Evolutionary conservation across 1,284 basidiomycete genomes (phyloP).

Genomic region (Coniophora puteana): DNA sequence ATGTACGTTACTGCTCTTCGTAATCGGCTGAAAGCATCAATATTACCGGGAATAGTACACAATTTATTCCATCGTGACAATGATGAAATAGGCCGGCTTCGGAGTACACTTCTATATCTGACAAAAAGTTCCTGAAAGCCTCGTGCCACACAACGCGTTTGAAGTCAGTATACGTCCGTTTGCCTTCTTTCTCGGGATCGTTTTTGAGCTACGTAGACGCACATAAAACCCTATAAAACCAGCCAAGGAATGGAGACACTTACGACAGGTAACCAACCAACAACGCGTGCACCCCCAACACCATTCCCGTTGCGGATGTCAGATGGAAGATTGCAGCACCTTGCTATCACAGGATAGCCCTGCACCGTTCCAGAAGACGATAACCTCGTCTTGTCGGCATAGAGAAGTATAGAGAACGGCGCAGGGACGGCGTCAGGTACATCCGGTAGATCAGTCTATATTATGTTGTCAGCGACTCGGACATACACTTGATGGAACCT

Average conservation of each 20-base stretch:
- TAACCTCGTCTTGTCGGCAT: conserved; percentile 43
- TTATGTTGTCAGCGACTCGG: conserved; percentile 9
- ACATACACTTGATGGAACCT: conserved; percentile 8
- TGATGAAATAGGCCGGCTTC: conserved; percentile 11
- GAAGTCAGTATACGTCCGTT: conserved; percentile 26
- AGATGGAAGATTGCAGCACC: conserved; percentile 31
- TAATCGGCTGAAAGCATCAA: conserved; percentile 17
- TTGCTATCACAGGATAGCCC: conserved; percentile 42
- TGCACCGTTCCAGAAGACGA: conserved; percentile 38
- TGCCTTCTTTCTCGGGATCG: conserved; percentile 20
- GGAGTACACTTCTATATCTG: conserved; percentile 6
- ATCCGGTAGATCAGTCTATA: conserved; percentile 12
- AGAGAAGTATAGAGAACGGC: conserved; percentile 28
- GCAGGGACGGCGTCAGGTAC: conserved; percentile 17
- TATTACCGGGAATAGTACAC: conserved; percentile 10
- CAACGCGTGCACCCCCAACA: conserved; percentile 32
- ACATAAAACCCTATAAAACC: not conserved
- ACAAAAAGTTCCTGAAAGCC: conserved; percentile 11
- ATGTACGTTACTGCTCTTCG: conserved; percentile 17
- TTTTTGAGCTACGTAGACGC: conserved; percentile 20
- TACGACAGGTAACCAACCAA: conserved; percentile 44
- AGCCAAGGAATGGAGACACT: conserved; percentile 4
- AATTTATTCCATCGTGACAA: conserved; percentile 4
- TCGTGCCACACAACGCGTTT: conserved; percentile 30
- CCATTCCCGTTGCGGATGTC: conserved; percentile 34